phyloP scores from a whole-genome alignment of 148 eudicot species.

The Camellia granthamiana region DNA sequence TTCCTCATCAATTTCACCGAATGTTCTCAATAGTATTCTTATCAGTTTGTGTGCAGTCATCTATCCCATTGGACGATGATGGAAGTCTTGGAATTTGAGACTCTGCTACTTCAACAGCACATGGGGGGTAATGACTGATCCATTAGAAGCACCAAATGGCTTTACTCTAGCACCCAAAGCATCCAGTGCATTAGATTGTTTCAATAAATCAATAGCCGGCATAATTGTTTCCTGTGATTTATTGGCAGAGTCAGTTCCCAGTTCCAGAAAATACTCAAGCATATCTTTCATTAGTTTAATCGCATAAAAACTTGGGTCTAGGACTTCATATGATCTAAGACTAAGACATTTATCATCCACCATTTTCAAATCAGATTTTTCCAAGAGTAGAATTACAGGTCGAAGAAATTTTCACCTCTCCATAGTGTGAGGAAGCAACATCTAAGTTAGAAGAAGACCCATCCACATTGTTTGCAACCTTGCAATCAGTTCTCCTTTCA shows the following conservation, averaged over 20 bases:
- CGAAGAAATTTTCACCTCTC: constrained; percentile 50
- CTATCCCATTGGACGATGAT: constrained; percentile 25
- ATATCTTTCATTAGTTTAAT: constrained; percentile 48
- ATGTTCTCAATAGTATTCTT: constrained; percentile 16
- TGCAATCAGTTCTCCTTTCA: constrained; percentile 25
- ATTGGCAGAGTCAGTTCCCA: constrained; percentile 28
- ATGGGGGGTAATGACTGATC: constrained; percentile 28
- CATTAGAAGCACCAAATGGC: constrained; percentile 21
- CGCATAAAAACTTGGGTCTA: constrained; percentile 49
- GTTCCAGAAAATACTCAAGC: constrained; percentile 44
- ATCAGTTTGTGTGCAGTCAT: constrained; percentile 19
- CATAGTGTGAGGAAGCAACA: constrained; percentile 50
- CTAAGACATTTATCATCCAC: constrained; percentile 45
- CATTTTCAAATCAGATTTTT: constrained; percentile 31
- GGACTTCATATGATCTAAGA: constrained; percentile 30
- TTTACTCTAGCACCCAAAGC: constrained; percentile 20
- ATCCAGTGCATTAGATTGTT: constrained; percentile 24
- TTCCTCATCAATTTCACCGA: constrained; percentile 19
- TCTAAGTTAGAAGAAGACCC: constrained; percentile 34
- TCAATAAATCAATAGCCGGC: constrained; percentile 22
- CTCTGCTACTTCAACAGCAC: constrained; percentile 27
- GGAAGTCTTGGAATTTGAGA: constrained; percentile 23
- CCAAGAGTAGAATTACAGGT: constrained; percentile 31
- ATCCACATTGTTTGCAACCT: constrained; percentile 22
- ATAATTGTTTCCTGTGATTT: constrained; percentile 20